A percentile compares a stretch with the other conserved stretches of the same genome.
Evolutionary conservation across 2,329 filamentous ascomycete genomes (phyloP).

Genomic region (Talaromyces sp.): DNA sequence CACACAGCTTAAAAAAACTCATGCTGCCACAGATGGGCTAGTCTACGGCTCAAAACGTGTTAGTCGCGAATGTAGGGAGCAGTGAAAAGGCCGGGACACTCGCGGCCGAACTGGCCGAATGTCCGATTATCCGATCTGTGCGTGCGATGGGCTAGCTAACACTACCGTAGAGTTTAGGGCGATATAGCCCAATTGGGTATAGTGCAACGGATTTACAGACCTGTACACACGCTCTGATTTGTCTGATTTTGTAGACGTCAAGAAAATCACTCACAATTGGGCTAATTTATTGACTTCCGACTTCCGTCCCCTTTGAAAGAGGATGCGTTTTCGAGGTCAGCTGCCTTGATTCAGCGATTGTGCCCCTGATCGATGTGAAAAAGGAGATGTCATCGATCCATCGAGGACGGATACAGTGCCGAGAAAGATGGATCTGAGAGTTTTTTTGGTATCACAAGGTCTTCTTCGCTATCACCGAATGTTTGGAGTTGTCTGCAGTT

Average conservation of each 20-base stretch:
- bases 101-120: constrained; percentile 9
- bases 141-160: not conserved
- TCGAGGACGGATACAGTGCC: not conserved
- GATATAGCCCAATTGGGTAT: constrained; percentile 4
- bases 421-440: not conserved
- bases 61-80: not conserved
- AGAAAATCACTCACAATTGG: not conserved
- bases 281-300: not conserved
- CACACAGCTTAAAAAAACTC: not conserved
- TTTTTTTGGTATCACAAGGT: not conserved
- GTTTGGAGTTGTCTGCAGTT: not conserved
- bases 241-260: not conserved
- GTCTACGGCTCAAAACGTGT: not conserved
- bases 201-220: not conserved
- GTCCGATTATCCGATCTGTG: constrained; percentile 13
- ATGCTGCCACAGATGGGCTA: not conserved
- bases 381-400: not conserved
- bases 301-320: not conserved
- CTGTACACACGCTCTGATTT: not conserved
- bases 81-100: not conserved
- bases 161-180: not conserved
- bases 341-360: not conserved
- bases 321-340: not conserved
- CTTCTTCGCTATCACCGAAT: not conserved
- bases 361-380: not conserved